Evolutionary conservation across 139 green algal species (phyloP).

Genomic region (Chlamydomonas sphaeroides): DNA sequence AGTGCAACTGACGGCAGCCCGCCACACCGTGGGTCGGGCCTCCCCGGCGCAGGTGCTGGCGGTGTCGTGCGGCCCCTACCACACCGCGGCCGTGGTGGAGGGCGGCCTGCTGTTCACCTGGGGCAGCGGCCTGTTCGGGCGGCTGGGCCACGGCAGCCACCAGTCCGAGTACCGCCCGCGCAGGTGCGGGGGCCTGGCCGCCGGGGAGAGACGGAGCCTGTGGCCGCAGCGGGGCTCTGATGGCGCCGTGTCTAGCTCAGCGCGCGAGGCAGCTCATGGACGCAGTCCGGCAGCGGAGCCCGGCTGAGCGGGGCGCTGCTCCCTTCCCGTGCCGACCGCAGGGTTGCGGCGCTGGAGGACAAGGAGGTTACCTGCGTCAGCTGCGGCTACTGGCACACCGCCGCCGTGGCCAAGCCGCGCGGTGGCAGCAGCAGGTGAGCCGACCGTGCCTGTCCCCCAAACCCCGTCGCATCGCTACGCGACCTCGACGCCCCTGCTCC

Average conservation of each 20-base stretch:
- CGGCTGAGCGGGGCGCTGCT: no score
- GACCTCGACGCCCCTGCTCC: no score
- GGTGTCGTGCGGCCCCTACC: slow-evolving; percentile 90
- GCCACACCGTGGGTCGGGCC: no score
- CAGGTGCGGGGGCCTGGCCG: neutral
- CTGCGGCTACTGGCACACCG: slow-evolving; percentile 95
- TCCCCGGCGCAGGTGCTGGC: slow-evolving; percentile 28
- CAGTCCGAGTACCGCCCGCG: slow-evolving; percentile 14
- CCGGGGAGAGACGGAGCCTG: no score
- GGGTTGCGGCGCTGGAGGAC: slow-evolving; percentile 60
- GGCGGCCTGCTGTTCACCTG: slow-evolving; percentile 89
- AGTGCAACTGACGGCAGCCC: no score
- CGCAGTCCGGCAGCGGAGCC: no score
- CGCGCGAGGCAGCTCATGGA: no score
- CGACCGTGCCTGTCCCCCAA: no score
- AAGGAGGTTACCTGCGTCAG: slow-evolving; percentile 65
- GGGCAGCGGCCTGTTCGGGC: slow-evolving; percentile 91
- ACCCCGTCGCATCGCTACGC: no score
- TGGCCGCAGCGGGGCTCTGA: neutral
- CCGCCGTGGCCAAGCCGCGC: slow-evolving; percentile 63
- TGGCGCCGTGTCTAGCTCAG: no score
- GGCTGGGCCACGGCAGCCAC: slow-evolving; percentile 83
- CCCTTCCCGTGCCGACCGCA: slow-evolving; percentile 1
- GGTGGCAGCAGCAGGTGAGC: no score
- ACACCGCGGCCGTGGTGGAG: slow-evolving; percentile 77